Evolutionary conservation across 768 basidiomycete species (phyloP), one percentile per base, ranked within the genome.

Genomic region (Suillus placidus): DNA sequence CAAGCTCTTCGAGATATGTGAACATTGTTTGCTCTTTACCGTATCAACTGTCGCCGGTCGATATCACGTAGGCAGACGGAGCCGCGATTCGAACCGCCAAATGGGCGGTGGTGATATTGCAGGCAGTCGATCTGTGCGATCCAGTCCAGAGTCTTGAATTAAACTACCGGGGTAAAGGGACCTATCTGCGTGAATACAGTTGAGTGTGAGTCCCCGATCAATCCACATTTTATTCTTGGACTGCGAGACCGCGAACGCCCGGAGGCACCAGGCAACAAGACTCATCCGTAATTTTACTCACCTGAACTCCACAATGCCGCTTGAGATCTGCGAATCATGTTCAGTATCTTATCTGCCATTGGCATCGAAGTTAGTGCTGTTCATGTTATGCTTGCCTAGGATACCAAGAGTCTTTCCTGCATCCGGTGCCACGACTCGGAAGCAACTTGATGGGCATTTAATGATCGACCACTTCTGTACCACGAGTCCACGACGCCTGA

Each of bases 381-480:
- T 14, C 26, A 23, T 47, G 45, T n/a, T 47, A 26, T 38, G 23
- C 37, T 57, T 35, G 20, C 13, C 23, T 38, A 30, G 57, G 23
- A 58, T 40, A 40, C 9, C 23, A 57, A 38, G 23, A 6, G 20
- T 56, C n/a, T 14, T 37, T 38, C 7, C 14, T 57, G n/a, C 14
- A 38, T 18, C 32, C 6, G 35, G 8, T 1, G 23, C 13, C 37
- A 40, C 13, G 13, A 49, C 12, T 13, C 14, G 23, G 23, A 57
- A 57, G 35, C n/a, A 8, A 57, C 13, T 23, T 57, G n/a, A 37
- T 2, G 56, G 37, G 38, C 23, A 58, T 38, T n/a, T 5, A 23
- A 57, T 38, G 35, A 42, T 60, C 58, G 40, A 14, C 40, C 58
- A 30, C 38, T 58, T 40, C 57, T 40, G 57, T 23, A 40, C 57